Base-by-base conservation (phyloP, 1,139 yeast genomes). In the Suhomyces yuchorum region DNA sequence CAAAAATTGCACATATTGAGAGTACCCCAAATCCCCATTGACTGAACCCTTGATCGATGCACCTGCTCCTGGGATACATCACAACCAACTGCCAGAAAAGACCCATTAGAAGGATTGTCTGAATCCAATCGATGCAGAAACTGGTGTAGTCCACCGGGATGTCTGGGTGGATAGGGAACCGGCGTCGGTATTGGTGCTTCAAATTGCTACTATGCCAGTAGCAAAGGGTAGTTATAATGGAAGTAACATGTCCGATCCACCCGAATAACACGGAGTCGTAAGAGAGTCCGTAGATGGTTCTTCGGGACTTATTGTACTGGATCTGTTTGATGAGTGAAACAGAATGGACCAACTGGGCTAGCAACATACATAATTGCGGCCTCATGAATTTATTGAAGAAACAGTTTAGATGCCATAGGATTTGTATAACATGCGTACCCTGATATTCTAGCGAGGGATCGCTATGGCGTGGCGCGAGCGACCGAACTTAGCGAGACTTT, bases 231-330 rank as follows among this genome's bases (percentile, higher is more conserved):
- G 58, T 48, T 9, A 54, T 14, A 1, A 59, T 30, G 22, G 55
- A 54, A 8, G 52, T 33, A 3, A 53, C 17, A 37, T 47, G 46
- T 7, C 58, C 51, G 1, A 62, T 15, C 38, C 58, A 41, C 5
- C 56, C 50, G 12, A 65, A 48, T 2, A 60, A 12, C 2, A 56
- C 43, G 32, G 53, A 56, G 49, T 71, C 75, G 49, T 53, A 67
- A 2, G 75, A 70, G 8, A 68, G 37, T 0, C 71, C 71, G 37
- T 55, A 51, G 12, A 70, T 56, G 3, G 71, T 63, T 37, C 56
- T 58, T 35, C 54, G 57, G 8, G 41, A 40, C 43, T 59, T 59
- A 40, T 60, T 62, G 42, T 55, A 51, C 12, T 52, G 55, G 14
- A 60, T 47, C 48, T 65, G 73, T 4, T 48, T 41, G 28, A 30